These are phyloP conservation scores for Xerocomus minutiporus DNA, from an alignment of 1,284 basidiomycete genomes.

Conservation along the genomic window DNA sequence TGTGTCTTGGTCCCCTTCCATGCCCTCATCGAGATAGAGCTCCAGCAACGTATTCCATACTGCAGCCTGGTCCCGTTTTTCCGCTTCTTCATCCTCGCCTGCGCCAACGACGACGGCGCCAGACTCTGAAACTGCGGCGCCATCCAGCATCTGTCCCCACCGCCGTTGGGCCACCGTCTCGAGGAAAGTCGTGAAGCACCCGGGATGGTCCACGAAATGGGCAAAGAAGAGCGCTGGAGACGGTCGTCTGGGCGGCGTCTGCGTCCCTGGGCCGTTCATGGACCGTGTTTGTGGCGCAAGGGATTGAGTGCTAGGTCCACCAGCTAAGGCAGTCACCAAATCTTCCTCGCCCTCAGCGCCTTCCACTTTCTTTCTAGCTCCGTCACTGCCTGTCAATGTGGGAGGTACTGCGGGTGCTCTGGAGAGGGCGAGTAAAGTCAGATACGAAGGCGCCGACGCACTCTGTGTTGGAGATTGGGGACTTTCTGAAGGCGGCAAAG, in stretches of 20 bases:
- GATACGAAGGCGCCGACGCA: slow-evolving; percentile 54
- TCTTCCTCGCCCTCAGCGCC: slow-evolving; percentile 21
- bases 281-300: slow-evolving; percentile 7
- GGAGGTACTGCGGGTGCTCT: slow-evolving; percentile 44
- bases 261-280: slow-evolving; percentile 19
- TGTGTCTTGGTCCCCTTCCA: slow-evolving; percentile 13
- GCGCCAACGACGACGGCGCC: slow-evolving; percentile 1
- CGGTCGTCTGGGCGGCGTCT: slow-evolving; percentile 49
- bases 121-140: slow-evolving; percentile 11
- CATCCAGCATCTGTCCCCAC: slow-evolving; percentile 76
- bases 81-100: slow-evolving; percentile 47
- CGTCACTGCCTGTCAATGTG: slow-evolving; percentile 34
- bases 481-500: slow-evolving; percentile 33
- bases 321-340: slow-evolving; percentile 8
- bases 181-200: slow-evolving; percentile 82
- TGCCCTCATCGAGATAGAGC: slow-evolving; percentile 63
- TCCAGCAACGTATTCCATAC: slow-evolving; percentile 97
- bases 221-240: slow-evolving; percentile 89
- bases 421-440: slow-evolving; percentile 75
- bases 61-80: slow-evolving; percentile 72
- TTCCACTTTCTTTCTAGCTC: slow-evolving; percentile 29
- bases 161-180: slow-evolving; percentile 80
- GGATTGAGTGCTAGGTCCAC: slow-evolving; percentile 13
- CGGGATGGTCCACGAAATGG: slow-evolving; percentile 89
- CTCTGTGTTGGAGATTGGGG: slow-evolving; percentile 25